Conservation (phyloP, 306 rosid species). For the Trifolium fragiferum region DNA sequence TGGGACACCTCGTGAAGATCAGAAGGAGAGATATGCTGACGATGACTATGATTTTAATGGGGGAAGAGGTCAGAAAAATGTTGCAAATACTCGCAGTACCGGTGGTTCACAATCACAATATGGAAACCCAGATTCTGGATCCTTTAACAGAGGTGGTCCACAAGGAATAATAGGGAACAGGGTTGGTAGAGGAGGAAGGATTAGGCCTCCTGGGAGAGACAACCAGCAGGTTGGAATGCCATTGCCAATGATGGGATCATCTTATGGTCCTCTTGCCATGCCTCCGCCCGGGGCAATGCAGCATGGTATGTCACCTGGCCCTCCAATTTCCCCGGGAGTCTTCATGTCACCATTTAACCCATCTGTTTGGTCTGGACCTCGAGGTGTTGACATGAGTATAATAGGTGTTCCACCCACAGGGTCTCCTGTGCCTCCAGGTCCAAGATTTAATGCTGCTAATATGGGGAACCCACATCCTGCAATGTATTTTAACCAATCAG, state of each 20-base stretch:
- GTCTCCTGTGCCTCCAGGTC: slow-evolving; percentile 71
- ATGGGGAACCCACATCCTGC: slow-evolving; percentile 67
- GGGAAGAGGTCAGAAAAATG: slow-evolving; percentile 81
- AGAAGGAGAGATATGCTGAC: slow-evolving; percentile 74
- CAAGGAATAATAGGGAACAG: slow-evolving; percentile 91
- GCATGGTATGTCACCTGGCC: slow-evolving; percentile 93
- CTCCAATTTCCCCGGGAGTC: slow-evolving; percentile 88
- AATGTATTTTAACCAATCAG: slow-evolving; percentile 82
- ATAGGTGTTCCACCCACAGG: slow-evolving; percentile 77
- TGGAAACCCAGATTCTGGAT: slow-evolving; percentile 77
- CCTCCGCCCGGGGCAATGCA: slow-evolving; percentile 98
- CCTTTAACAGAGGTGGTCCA: slow-evolving; percentile 78
- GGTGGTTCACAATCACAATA: slow-evolving; percentile 76
- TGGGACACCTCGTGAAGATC: slow-evolving; percentile 71
- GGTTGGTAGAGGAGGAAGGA: slow-evolving; percentile 92
- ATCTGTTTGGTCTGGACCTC: slow-evolving; percentile 89
- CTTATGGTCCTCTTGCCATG: slow-evolving; percentile 89
- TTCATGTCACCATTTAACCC: slow-evolving; percentile 82
- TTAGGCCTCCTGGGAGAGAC: slow-evolving; percentile 84
- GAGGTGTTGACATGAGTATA: slow-evolving; percentile 87
- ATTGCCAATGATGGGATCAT: slow-evolving; percentile 80
- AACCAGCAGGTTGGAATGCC: slow-evolving; percentile 80
- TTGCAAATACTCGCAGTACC: slow-evolving; percentile 59
- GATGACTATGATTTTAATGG: slow-evolving; percentile 84
- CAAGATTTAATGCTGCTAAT: slow-evolving; percentile 74